Evolutionary conservation across 768 basidiomycete species (phyloP), one percentile per base, ranked within the genome.

Genomic region (Agaricus sinodeliciosus): DNA sequence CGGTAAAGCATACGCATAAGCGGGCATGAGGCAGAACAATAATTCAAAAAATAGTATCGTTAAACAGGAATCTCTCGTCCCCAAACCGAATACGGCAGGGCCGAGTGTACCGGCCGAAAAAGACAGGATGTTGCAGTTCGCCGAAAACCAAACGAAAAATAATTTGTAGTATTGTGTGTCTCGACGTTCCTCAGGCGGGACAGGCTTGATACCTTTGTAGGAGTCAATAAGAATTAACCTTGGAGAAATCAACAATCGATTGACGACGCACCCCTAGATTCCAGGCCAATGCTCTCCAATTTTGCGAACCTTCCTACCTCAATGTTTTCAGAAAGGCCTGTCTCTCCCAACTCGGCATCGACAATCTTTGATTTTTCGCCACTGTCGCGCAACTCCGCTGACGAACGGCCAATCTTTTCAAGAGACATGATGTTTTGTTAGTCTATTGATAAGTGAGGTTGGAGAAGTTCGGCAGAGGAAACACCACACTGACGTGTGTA

Each of bases 111-210:
- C 87, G 2, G 82, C 70, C 48, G 84, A 85, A 60, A 87, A 85
- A 70, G 76, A 74, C 43, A 88, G 72, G 45, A 88, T 81, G 59
- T 88, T 87, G 63, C 80, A 70, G 65, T 87, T 87, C 54, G 79
- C 74, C 0, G 86, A 80, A 61, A 89, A 83, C 83, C 84, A 90
- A 8, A 87, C 73, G 66, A 88, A 87, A 70, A 89, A 88, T 25
- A 86, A 74, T 58, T 87, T 86, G 65, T 70, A 78, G 60, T 78
- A 79, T 47, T 81, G 81, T 8, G 72, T 76, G 57, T 84, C 84
- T 6, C 68, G 79, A 36, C 85, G 76, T 50, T 81, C 72, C 41
- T 80, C 77, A 11, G 69, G 56, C 2, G 77, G 70, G 0, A 85
- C 80, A 9, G 85, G 86, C 22, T 73, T 63, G 34, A 80, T 79